phyloP scores from a whole-genome alignment of 352 stramenopile species.

The Phytopythium sindhum region DNA sequence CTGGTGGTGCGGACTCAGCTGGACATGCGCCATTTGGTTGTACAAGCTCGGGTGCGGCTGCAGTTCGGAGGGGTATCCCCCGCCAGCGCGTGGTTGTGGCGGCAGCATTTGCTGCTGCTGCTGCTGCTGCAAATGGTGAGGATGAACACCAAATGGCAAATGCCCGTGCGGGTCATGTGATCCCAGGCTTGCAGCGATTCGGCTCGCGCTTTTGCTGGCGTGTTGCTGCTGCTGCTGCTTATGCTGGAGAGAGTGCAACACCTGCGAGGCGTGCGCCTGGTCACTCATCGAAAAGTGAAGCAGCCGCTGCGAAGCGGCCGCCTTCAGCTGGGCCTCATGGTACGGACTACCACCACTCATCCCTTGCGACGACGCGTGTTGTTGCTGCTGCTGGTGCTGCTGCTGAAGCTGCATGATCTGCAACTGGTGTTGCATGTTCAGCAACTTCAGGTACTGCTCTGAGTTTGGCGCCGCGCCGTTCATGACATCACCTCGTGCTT shows the following conservation, averaged over 20 bases:
- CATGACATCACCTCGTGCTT: constrained; percentile 40
- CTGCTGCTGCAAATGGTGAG: constrained; percentile 12
- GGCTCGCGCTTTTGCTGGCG: not conserved
- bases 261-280: constrained; percentile 2
- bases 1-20: constrained; percentile 4
- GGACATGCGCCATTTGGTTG: not conserved
- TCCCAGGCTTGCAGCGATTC: not conserved
- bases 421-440: constrained; percentile 86
- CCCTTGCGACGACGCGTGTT: constrained; percentile 31
- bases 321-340: constrained; percentile 45
- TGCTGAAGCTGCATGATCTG: constrained; percentile 86
- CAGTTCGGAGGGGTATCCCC: not conserved
- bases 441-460: constrained; percentile 78
- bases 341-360: constrained; percentile 44
- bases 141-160: constrained; percentile 5
- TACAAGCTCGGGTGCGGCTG: not conserved
- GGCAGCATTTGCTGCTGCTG: constrained; percentile 35
- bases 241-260: constrained; percentile 3
- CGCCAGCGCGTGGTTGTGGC: constrained; percentile 14
- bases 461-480: constrained; percentile 44
- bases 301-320: constrained; percentile 32
- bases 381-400: constrained; percentile 19
- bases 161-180: constrained; percentile 2
- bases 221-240: constrained; percentile 11
- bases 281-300: constrained; percentile 34